Percentiles rank a stretch among this genome's conserved stretches.
phyloP scores from a whole-genome alignment of 768 basidiomycete species.

The Infundibulicybe gibba region DNA sequence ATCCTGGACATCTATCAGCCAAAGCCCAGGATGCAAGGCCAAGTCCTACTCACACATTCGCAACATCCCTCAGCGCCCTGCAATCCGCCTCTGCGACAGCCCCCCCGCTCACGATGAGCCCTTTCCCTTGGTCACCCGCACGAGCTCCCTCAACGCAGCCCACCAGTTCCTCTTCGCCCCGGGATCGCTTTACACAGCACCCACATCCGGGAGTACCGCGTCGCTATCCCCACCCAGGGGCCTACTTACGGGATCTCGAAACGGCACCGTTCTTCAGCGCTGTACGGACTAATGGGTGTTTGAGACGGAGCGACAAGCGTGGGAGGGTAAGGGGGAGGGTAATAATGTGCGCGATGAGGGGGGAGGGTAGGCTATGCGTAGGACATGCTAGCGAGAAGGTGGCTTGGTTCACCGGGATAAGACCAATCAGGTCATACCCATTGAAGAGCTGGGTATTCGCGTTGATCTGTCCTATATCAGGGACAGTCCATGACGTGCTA shows the following conservation, averaged over 20 bases:
- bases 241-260: slow-evolving; percentile 80
- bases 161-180: too few species aligned
- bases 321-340: slow-evolving; percentile 75
- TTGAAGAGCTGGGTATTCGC: too few species aligned
- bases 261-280: too few species aligned
- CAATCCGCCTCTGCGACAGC: slow-evolving; percentile 67
- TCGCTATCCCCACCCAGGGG: slow-evolving; percentile 61
- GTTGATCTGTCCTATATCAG: slow-evolving; percentile 43
- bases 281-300: slow-evolving; percentile 88
- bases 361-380: slow-evolving; percentile 72
- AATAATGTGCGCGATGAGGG: too few species aligned
- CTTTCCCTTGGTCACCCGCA: too few species aligned
- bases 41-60: slow-evolving; percentile 57
- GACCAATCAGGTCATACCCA: slow-evolving; percentile 73
- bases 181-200: slow-evolving; percentile 48
- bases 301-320: slow-evolving; percentile 75
- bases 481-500: background rate
- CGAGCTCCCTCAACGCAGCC: too few species aligned
- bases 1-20: slow-evolving; percentile 37
- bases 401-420: slow-evolving; percentile 66
- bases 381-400: slow-evolving; percentile 81
- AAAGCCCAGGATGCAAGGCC: too few species aligned
- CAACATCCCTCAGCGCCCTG: slow-evolving; percentile 68
- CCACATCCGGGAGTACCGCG: slow-evolving; percentile 35
- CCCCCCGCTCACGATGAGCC: too few species aligned